A percentile compares a stretch with the other conserved stretches of the same genome.
These are phyloP conservation scores for Botryotinia convoluta DNA, from an alignment of 2,329 filamentous ascomycete species.

Conservation along the genomic window DNA sequence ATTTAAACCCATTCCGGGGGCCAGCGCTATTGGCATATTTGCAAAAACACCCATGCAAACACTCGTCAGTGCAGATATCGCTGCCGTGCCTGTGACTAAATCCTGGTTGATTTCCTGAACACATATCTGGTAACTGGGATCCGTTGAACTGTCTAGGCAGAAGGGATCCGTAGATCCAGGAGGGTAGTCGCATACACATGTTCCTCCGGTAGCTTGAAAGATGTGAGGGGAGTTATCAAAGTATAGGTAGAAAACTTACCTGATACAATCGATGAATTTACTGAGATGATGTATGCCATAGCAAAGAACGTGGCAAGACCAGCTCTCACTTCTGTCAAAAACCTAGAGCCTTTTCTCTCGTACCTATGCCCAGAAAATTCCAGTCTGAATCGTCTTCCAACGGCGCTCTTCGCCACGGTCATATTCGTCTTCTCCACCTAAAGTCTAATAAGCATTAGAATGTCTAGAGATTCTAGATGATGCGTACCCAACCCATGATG, in stretches of 20 bases:
- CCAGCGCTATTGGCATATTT: conserved; percentile 69
- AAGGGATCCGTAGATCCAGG: conserved; percentile 23
- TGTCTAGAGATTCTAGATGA: conserved; percentile 24
- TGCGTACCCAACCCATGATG: conserved; percentile 37
- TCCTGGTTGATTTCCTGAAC: conserved; percentile 56
- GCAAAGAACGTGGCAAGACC: conserved; percentile 72
- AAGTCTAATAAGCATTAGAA: conserved; percentile 45
- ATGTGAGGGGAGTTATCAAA: conserved; percentile 9
- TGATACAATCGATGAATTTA: conserved; percentile 49
- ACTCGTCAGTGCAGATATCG: conserved; percentile 74
- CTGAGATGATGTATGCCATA: conserved; percentile 73
- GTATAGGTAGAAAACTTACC: conserved; percentile 14
- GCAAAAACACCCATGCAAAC: conserved; percentile 82
- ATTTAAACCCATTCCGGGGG: conserved; percentile 78
- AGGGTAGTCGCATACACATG: conserved; percentile 24
- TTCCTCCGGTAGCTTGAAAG: conserved; percentile 26
- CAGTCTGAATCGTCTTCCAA: conserved; percentile 74
- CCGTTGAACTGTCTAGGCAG: conserved; percentile 21
- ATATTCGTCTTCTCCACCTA: conserved; percentile 49
- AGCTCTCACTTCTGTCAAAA: conserved; percentile 81
- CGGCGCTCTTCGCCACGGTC: conserved; percentile 58
- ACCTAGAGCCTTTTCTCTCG: conserved; percentile 60
- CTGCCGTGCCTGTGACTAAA: conserved; percentile 79
- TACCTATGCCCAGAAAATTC: conserved; percentile 73
- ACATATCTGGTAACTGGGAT: conserved; percentile 62